Evolutionary conservation across 1,284 basidiomycete genomes (phyloP).

Genomic region (Ganoderma sp.): DNA sequence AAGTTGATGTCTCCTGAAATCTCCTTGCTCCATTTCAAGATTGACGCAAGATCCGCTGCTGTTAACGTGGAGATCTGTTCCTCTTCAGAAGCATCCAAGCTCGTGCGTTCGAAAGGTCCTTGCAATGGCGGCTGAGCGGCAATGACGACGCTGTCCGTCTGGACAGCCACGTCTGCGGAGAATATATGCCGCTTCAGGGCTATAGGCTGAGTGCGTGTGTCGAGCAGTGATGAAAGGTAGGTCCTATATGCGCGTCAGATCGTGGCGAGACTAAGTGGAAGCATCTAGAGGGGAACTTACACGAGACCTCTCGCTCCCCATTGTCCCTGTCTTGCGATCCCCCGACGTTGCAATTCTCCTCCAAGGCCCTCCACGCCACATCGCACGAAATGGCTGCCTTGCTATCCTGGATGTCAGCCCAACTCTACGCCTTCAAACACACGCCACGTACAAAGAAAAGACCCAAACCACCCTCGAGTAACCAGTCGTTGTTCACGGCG

Average conservation of each 20-base stretch:
- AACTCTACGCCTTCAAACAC: background rate
- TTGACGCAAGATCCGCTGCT: conserved; percentile 64
- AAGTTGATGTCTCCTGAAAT: conserved; percentile 76
- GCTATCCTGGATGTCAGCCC: conserved; percentile 45
- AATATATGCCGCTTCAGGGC: conserved; percentile 61
- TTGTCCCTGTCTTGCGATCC: conserved; percentile 66
- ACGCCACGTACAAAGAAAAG: conserved; percentile 57
- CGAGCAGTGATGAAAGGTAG: conserved; percentile 54
- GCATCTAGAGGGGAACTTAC: conserved; percentile 45
- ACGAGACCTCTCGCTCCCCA: conserved; percentile 76
- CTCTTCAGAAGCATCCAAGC: conserved; percentile 51
- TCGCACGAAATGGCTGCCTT: conserved; percentile 73
- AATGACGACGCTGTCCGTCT: conserved; percentile 59
- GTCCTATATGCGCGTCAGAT: conserved; percentile 44
- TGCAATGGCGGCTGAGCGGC: conserved; percentile 41
- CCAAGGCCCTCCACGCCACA: conserved; percentile 70
- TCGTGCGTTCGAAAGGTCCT: conserved; percentile 43
- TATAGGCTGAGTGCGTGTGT: conserved; percentile 48
- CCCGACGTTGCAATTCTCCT: conserved; percentile 66
- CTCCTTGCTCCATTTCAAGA: conserved; percentile 73
- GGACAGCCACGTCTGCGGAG: conserved; percentile 63
- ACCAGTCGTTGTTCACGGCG: conserved; percentile 68
- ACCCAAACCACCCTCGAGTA: conserved; percentile 72
- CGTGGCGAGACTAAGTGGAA: background rate
- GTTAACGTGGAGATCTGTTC: conserved; percentile 55